These are phyloP conservation scores for Exserohilum rostratum DNA, from an alignment of 2,329 filamentous ascomycete genomes.

Conservation along the genomic window DNA sequence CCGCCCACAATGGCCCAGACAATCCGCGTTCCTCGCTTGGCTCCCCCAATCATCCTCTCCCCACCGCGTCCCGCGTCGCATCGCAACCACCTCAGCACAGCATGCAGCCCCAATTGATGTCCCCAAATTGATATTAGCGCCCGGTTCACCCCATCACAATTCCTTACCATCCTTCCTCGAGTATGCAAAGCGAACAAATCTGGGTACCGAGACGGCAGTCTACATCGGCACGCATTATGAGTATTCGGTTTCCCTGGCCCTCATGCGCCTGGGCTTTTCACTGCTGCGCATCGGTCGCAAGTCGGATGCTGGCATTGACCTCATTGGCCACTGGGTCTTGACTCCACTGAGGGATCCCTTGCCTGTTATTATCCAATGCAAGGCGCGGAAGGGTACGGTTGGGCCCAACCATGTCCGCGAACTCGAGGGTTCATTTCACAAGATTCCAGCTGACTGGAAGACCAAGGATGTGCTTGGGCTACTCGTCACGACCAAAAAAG, in stretches of 20 bases:
- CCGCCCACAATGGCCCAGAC: constrained; percentile 31
- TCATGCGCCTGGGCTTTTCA: constrained; percentile 67
- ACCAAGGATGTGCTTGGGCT: constrained; percentile 69
- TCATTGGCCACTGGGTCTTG: constrained; percentile 72
- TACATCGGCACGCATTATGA: constrained; percentile 80
- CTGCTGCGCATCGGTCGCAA: constrained; percentile 69
- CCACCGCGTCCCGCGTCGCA: constrained; percentile 35
- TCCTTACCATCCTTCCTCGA: constrained; percentile 69
- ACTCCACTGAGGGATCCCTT: constrained; percentile 43
- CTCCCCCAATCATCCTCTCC: constrained; percentile 28
- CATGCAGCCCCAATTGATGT: constrained; percentile 33
- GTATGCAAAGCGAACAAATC: constrained; percentile 63
- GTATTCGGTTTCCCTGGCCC: constrained; percentile 66
- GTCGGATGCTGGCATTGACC: constrained; percentile 74
- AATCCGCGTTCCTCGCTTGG: constrained; percentile 25
- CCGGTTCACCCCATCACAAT: constrained; percentile 59
- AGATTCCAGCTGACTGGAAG: constrained; percentile 75
- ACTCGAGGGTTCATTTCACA: constrained; percentile 77
- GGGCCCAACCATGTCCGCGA: constrained; percentile 71
- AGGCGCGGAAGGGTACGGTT: constrained; percentile 58
- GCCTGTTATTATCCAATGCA: constrained; percentile 69
- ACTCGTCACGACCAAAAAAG: constrained; percentile 70
- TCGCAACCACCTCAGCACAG: constrained; percentile 33
- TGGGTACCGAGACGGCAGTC: constrained; percentile 63
- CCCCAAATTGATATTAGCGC: constrained; percentile 35